Base-by-base conservation (phyloP, 2,329 filamentous ascomycete genomes). In the Cladosporium sp. region DNA sequence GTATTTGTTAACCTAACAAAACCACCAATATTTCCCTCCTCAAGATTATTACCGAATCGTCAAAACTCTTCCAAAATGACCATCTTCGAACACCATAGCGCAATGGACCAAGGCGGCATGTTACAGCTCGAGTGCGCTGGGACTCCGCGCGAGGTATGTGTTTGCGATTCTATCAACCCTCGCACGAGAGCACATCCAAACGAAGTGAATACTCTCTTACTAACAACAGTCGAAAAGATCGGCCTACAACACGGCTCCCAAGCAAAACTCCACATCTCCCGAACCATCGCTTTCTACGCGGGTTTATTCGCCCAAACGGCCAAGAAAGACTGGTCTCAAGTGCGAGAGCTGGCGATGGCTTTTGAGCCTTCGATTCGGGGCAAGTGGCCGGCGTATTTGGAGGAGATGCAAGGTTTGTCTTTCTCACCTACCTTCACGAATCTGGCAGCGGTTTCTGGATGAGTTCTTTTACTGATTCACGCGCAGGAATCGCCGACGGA, bases 401-500 rank as follows among this genome's bases (percentile, higher is more conserved):
- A 72, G 32, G 73, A 76, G 53, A 74, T 76, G 64, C 54, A 58
- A 43, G 64, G 64, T 39, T 27, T 38, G 45, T 20, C 29, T 27
- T 5, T 9, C 18, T 33, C 27, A 18, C 15, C 13, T 40, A n/a
- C 8, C 36, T 32, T 29, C 42, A n/a, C n/a, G n/a, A n/a, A n/a
- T n/a, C n/a, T n/a, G n/a, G n/a, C n/a, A n/a, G n/a, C n/a, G n/a
- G n/a, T n/a, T n/a, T n/a, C n/a, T n/a, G n/a, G n/a, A n/a, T n/a
- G n/a, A n/a, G n/a, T n/a, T n/a, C n/a, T n/a, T n/a, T n/a, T n/a
- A n/a, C 8, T 35, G 32, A 22, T 18, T 7, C n/a, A 22, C 8
- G 6, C 22, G 27, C 69, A 49, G 82, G 78, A 9, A 71, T 83
- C 35, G 78, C 79, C 0, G 69, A 75, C 1, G 79, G 79, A 2